These are phyloP conservation scores for Diaporthe helianthi DNA, from an alignment of 2,329 filamentous ascomycete genomes.

Conservation along the genomic window DNA sequence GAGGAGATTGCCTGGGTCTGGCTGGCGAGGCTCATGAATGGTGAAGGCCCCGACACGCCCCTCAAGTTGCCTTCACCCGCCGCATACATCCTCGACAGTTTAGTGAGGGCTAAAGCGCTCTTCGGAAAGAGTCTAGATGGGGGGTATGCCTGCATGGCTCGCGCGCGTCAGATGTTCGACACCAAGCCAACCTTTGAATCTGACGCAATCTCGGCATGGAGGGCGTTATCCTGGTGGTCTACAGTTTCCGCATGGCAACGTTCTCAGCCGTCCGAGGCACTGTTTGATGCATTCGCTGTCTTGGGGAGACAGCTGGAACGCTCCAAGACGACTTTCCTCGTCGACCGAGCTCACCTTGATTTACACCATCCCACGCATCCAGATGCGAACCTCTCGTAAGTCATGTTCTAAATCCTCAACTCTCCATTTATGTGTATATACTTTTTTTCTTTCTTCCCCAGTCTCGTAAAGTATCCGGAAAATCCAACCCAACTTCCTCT, in stretches of 20 bases:
- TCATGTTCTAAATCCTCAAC: background rate
- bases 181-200: conserved; percentile 45
- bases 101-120: conserved; percentile 47
- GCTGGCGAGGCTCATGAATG: conserved; percentile 51
- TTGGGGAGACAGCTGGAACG: conserved; percentile 47
- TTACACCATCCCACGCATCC: conserved; percentile 62
- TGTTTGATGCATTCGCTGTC: conserved; percentile 61
- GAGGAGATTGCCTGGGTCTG: conserved; percentile 61
- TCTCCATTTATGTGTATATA: too few species aligned
- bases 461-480: background rate
- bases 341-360: conserved; percentile 61
- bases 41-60: conserved; percentile 35
- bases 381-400: conserved; percentile 50
- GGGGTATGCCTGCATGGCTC: conserved; percentile 56
- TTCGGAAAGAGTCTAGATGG: conserved; percentile 53
- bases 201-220: conserved; percentile 54
- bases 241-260: conserved; percentile 58
- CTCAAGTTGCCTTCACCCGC: conserved; percentile 13
- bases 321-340: conserved; percentile 45
- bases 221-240: conserved; percentile 56
- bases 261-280: conserved; percentile 51
- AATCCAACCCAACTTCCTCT: background rate
- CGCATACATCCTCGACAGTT: conserved; percentile 48
- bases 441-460: too few species aligned
- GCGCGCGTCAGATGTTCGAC: conserved; percentile 53